Percentiles rank a stretch among this genome's conserved stretches.
phyloP scores from a whole-genome alignment of 306 rosid genomes.

The Quercus robur region DNA sequence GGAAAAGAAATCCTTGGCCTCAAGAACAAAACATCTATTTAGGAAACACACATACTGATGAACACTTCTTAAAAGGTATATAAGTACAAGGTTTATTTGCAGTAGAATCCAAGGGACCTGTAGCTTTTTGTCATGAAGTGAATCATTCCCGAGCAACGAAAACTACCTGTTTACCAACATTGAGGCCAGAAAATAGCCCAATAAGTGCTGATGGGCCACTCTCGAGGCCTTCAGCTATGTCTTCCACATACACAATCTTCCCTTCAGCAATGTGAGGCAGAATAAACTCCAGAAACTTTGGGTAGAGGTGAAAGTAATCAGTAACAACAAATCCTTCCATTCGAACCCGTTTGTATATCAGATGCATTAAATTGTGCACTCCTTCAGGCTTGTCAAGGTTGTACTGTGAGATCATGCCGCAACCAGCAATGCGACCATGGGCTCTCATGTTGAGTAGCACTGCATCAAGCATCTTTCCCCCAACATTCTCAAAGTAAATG shows the following conservation, averaged over 20 bases:
- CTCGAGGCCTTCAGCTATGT: conserved; percentile 31
- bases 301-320: conserved; percentile 17
- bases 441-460: background rate
- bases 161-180: conserved; percentile 36
- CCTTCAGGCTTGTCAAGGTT: conserved; percentile 33
- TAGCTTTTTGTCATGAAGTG: background rate
- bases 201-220: conserved; percentile 29
- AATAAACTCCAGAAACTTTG: conserved; percentile 17
- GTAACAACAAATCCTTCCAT: conserved; percentile 17
- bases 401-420: conserved; percentile 38
- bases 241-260: conserved; percentile 27
- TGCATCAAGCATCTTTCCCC: background rate
- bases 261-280: conserved; percentile 24
- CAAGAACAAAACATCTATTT: background rate
- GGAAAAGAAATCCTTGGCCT: too few species aligned
- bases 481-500: background rate
- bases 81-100: background rate
- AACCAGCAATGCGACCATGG: background rate
- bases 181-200: conserved; percentile 31
- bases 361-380: conserved; percentile 10
- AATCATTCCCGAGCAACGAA: conserved; percentile 3
- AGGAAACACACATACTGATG: background rate
- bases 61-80: background rate
- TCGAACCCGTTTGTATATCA: background rate
- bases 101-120: background rate